Base-by-base conservation (phyloP, 225 moss, liverwort and hornwort species). In the Anthoceros angustus region DNA sequence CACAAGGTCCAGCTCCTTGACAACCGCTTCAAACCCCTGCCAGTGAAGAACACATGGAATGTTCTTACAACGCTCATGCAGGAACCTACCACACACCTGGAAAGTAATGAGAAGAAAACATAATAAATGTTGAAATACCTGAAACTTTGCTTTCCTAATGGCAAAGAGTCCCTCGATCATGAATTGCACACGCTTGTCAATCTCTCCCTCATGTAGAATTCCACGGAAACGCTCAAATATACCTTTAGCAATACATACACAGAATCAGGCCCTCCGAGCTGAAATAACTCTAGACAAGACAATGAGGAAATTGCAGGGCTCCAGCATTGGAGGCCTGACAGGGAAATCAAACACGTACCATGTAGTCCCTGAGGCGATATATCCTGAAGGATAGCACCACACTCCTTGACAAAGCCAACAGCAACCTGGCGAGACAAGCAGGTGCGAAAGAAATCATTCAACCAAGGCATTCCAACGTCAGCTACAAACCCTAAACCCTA, bases 81-180 rank as follows among this genome's bases (percentile, higher is more conserved):
- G 4, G 21, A 70, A 7, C 24, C 7, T 46, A 3, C 25, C 8
- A n/a, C n/a, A 38, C 12, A 12, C 25, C 64, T 10, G 18, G 5
- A 38, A 43, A 63, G 21, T 15, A 38, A 23, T 23, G 25, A 63
- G 5, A 66, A 42, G 42, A 6, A 21, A 66, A 43, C 12, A 20
- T 6, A 66, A 66, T n/a, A 41, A 1, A 8, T 67, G 40, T 41
- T 63, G 8, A 70, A 25, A 14, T 68, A 83, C 80, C 80, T 77
- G 85, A 62, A 89, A 93, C 20, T 78, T 83, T 1, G 87, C 86
- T 77, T 87, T 89, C 43, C 89, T 83, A 66, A 89, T 80, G 24
- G 93, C 89, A 66, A 89, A 93, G 10, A 93, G 77, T 25, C 84
- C 86, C 70, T 93, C 93, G 42, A 93, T 89, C 93, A 89, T 89